These are phyloP conservation scores for Hanseniaspora hatyaiensis DNA, from an alignment of 805 yeast species.

Conservation along the genomic window DNA sequence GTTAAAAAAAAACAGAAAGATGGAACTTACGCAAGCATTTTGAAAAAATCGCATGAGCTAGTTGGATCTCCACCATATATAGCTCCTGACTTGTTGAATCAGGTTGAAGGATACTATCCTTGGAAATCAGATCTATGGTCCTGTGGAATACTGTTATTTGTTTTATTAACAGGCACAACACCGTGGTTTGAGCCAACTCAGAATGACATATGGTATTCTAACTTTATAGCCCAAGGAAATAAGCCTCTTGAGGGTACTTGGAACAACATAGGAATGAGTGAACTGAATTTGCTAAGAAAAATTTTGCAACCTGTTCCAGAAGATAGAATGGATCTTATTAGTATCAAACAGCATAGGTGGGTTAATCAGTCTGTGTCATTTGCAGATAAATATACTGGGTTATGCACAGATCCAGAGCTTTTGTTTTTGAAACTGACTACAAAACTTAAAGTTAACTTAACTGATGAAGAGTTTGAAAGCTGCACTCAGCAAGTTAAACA, in stretches of 20 bases:
- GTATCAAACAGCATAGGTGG: slow-evolving; percentile 47
- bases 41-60: slow-evolving; percentile 38
- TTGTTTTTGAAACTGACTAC: slow-evolving; percentile 43
- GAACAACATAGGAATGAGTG: slow-evolving; percentile 40
- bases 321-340: slow-evolving; percentile 34
- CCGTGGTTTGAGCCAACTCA: slow-evolving; percentile 60
- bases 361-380: slow-evolving; percentile 34
- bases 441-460: slow-evolving; percentile 41
- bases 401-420: slow-evolving; percentile 42
- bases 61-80: slow-evolving; percentile 70
- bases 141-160: slow-evolving; percentile 53
- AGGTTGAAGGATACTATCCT: slow-evolving; percentile 42
- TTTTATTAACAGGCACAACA: slow-evolving; percentile 50
- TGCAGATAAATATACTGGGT: slow-evolving; percentile 34
- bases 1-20: slow-evolving; percentile 2
- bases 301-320: slow-evolving; percentile 41
- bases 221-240: slow-evolving; percentile 37
- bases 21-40: background rate
- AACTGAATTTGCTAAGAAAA: slow-evolving; percentile 42
- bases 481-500: slow-evolving; percentile 21
- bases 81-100: slow-evolving; percentile 56
- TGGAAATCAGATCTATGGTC: slow-evolving; percentile 57
- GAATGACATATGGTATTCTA: slow-evolving; percentile 39
- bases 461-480: slow-evolving; percentile 36
- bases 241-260: slow-evolving; percentile 41